Base-by-base conservation (phyloP, 2,329 filamentous ascomycete genomes). In the Orbilia ellipsospora region DNA sequence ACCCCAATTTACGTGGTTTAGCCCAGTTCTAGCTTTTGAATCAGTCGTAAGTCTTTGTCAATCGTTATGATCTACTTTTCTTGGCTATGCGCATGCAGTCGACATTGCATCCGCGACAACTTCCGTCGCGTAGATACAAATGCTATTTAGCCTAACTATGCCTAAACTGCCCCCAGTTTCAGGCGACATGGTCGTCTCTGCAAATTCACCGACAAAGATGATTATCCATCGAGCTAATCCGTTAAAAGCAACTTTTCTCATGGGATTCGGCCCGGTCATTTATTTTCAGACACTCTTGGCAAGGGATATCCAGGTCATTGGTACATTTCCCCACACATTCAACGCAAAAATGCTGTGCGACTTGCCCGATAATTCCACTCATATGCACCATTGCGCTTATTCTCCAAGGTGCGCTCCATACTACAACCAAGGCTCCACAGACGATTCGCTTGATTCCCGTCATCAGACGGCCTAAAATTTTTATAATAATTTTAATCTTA, bases 91-190 rank as follows among this genome's bases (percentile, higher is more conserved):
- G 31, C 51, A 20, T 15, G 20, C 54, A 40, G n/a, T 31, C 28
- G 12, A 40, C 23, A 16, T 10, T 40, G 15, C 26, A 36, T 16
- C 31, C 44, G 18, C 57, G 48, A 61, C 57, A 10, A 36, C 31
- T 36, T 10, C 31, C 57, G n/a, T 31, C 16, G 20, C 57, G 54
- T 48, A 20, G 57, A 36, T 45, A 18, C 26, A 52, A 42, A 59
- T 26, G 5, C 31, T 50, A 55, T 57, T 74, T 74, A 74, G 70
- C 70, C 70, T 74, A 74, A 74, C 70, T 61, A 51, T 74, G 69
- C 70, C 70, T 74, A 68, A 74, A 74, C 23, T 50, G 42, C 63
- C 70, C 31, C 70, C 70, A 45, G 70, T 74, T 74, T 74, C 70
- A 74, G 63, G 64, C 44, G 31, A 26, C 63, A 74, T 65, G 69